These are phyloP conservation scores for Dactylellina drechsleri DNA, from an alignment of 2,329 filamentous ascomycete genomes.

Conservation along the genomic window DNA sequence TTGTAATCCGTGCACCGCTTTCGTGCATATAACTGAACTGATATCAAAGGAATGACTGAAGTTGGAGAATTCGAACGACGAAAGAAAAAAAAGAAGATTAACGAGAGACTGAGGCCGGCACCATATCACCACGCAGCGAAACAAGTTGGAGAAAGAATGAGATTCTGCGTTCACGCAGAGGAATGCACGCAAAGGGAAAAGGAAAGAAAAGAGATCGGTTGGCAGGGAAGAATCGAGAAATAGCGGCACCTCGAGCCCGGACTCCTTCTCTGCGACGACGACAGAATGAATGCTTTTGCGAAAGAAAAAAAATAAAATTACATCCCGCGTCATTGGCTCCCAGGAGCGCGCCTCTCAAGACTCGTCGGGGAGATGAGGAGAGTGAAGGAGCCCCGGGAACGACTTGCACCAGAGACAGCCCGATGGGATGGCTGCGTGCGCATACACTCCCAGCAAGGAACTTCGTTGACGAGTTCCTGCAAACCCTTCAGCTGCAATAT, in stretches of 20 bases:
- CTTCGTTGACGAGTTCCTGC: conserved; percentile 12
- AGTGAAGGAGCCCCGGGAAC: conserved; percentile 9
- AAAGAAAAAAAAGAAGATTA: conserved; percentile 19
- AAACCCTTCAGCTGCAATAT: conserved; percentile 23
- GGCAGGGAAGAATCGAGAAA: conserved; percentile 24
- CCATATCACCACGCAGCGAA: conserved; percentile 34
- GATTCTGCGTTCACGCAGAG: conserved; percentile 24
- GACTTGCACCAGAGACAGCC: conserved; percentile 4
- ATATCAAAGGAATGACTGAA: conserved; percentile 46
- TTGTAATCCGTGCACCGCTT: conserved; percentile 21
- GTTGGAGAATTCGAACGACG: conserved; percentile 23
- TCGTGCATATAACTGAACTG: conserved; percentile 6
- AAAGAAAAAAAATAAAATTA: conserved; percentile 46
- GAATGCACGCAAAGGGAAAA: conserved; percentile 50
- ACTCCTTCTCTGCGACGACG: conserved; percentile 52
- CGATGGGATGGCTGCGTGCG: too few species aligned
- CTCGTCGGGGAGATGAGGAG: background rate
- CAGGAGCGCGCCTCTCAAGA: conserved; percentile 53
- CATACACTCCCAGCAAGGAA: conserved; percentile 2
- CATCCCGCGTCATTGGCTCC: conserved; percentile 47
- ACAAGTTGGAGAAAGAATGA: conserved; percentile 10
- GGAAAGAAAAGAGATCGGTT: conserved; percentile 27
- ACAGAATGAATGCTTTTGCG: conserved; percentile 32
- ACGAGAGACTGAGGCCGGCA: conserved; percentile 24
- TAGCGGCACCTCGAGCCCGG: conserved; percentile 1